These are phyloP conservation scores for Dipteronia sinensis DNA, from an alignment of 345 rosid genomes.

Conservation along the genomic window DNA sequence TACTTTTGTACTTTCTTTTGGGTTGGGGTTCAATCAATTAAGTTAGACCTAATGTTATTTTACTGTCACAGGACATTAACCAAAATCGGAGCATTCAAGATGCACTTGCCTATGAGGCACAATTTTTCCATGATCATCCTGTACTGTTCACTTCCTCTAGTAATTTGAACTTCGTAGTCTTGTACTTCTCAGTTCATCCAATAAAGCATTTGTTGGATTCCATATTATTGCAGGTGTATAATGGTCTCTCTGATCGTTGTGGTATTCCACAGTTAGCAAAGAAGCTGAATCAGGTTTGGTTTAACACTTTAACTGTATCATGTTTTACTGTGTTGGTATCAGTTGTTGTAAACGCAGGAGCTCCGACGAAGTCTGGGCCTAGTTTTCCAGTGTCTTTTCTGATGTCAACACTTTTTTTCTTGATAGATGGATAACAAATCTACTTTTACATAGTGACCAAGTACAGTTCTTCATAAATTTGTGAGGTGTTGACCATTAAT, in stretches of 20 bases:
- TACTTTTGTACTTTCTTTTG: conserved; percentile 1
- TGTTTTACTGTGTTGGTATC: background rate
- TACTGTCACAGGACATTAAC: conserved; percentile 52
- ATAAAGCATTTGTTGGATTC: conserved; percentile 15
- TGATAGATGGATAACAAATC: background rate
- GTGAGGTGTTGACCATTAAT: background rate
- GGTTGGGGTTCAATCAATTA: background rate
- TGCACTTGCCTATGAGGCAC: conserved; percentile 55
- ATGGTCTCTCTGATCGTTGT: conserved; percentile 57
- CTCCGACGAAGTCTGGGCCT: background rate
- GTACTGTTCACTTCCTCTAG: conserved; percentile 38
- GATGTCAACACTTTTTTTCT: too few species aligned
- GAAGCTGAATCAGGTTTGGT: conserved; percentile 71
- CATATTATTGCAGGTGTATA: conserved; percentile 50
- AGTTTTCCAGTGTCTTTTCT: background rate
- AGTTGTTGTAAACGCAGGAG: background rate
- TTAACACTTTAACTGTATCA: conserved; percentile 12
- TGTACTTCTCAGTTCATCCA: background rate
- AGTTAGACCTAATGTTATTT: conserved; percentile 2
- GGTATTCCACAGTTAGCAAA: conserved; percentile 75
- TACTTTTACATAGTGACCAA: background rate
- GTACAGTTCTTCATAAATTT: background rate
- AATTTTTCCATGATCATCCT: conserved; percentile 54
- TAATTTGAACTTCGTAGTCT: background rate
- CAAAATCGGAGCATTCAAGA: conserved; percentile 57